phyloP scores from a whole-genome alignment of 768 basidiomycete species.

The Mycena amicta region DNA sequence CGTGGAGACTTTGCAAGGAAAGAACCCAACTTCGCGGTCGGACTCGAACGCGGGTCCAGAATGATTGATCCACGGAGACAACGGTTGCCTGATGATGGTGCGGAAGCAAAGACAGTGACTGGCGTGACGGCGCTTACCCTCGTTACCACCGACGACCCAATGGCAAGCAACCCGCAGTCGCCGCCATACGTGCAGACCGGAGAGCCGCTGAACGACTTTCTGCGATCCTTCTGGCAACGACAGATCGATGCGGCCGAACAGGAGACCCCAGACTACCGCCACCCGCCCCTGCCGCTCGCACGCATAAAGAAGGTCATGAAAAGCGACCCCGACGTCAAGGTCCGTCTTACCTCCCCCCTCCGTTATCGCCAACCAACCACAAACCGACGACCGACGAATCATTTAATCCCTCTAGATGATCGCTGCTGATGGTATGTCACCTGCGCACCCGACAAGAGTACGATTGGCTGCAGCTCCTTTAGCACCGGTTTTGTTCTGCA shows the following conservation, averaged over 20 bases:
- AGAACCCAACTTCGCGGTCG: too few species aligned
- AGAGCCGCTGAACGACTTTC: slow-evolving; percentile 83
- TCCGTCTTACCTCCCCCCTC: slow-evolving; percentile 37
- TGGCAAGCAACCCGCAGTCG: slow-evolving; percentile 20
- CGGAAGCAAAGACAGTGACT: too few species aligned
- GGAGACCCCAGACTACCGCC: slow-evolving; percentile 85
- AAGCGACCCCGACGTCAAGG: slow-evolving; percentile 95
- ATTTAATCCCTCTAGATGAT: slow-evolving; percentile 73
- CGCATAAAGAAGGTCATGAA: slow-evolving; percentile 99
- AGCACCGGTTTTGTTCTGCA: slow-evolving; percentile 96
- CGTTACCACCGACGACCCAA: too few species aligned
- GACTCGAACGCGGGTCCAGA: too few species aligned
- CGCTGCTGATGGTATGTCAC: slow-evolving; percentile 80
- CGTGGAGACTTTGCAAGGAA: too few species aligned
- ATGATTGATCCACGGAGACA: too few species aligned
- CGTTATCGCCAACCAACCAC: slow-evolving; percentile 5
- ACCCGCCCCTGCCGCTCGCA: slow-evolving; percentile 88
- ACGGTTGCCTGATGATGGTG: too few species aligned
- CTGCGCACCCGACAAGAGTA: slow-evolving; percentile 17
- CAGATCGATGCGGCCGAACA: slow-evolving; percentile 86
- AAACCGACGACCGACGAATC: slow-evolving; percentile 10
- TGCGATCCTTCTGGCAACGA: slow-evolving; percentile 88
- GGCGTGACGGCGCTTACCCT: too few species aligned
- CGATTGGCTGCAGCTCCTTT: slow-evolving; percentile 17
- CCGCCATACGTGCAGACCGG: slow-evolving; percentile 80